Conservation (phyloP, 208 protist genomes). For the Crithidia bombi region DNA sequence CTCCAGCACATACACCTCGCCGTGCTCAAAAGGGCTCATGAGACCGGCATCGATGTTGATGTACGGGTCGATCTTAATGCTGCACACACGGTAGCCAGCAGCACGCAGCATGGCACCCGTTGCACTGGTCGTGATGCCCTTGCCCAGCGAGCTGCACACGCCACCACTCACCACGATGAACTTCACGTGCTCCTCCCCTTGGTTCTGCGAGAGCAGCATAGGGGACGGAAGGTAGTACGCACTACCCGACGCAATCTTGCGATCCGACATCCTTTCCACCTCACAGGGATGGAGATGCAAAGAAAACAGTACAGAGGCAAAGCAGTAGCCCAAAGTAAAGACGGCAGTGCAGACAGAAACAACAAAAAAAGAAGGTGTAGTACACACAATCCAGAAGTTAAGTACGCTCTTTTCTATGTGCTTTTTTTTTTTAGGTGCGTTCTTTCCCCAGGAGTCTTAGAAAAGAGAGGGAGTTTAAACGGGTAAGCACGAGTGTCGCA, state of each 20-base stretch:
- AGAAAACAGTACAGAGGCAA: too few species aligned
- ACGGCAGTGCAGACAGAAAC: too few species aligned
- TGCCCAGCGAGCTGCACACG: constrained; percentile 98
- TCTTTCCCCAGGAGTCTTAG: too few species aligned
- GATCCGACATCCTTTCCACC: constrained; percentile 50
- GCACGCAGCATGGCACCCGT: constrained; percentile 87
- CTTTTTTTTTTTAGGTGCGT: too few species aligned
- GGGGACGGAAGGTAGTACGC: constrained; percentile 86
- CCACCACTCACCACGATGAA: constrained; percentile 98
- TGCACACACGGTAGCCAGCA: constrained; percentile 93
- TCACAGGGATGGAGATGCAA: too few species aligned
- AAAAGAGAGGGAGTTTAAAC: too few species aligned
- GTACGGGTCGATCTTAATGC: constrained; percentile 99
- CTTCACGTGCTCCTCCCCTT: constrained; percentile 62
- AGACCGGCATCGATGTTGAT: constrained; percentile 97
- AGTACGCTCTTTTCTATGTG: too few species aligned
- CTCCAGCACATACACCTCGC: constrained; percentile 99
- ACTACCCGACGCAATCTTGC: constrained; percentile 60
- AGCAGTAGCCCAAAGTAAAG: not conserved
- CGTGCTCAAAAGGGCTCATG: constrained; percentile 97
- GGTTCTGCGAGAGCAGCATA: constrained; percentile 54
- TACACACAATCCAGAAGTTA: too few species aligned
- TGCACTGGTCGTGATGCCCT: constrained; percentile 93
- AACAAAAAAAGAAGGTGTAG: too few species aligned
- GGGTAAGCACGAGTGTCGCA: too few species aligned